Evolutionary conservation across 768 basidiomycete species (phyloP).

Genomic region (Boletus reticuloceps): DNA sequence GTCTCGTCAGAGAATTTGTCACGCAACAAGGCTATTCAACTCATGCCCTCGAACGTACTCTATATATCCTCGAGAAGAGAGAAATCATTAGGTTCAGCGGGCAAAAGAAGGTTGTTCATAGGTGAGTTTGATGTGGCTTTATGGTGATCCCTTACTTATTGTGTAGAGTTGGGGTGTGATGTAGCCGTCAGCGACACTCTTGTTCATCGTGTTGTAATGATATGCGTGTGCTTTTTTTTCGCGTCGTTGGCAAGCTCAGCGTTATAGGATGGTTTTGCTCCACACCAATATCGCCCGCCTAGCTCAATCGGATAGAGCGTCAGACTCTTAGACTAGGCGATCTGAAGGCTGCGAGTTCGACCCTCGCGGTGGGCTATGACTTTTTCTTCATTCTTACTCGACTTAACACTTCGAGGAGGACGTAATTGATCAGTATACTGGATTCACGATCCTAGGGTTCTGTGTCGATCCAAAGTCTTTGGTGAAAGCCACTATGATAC

Average conservation of each 20-base stretch:
- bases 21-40: constrained; percentile 86
- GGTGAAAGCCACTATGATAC: no score
- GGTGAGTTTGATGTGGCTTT: constrained; percentile 25
- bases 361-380: constrained; percentile 57
- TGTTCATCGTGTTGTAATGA: constrained; percentile 1
- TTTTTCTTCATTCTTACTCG: background rate
- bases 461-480: no score
- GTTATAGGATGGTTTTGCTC: background rate
- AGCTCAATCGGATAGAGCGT: constrained; percentile 71
- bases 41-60: constrained; percentile 87
- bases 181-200: background rate
- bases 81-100: constrained; percentile 82
- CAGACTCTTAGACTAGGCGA: constrained; percentile 55
- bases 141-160: background rate
- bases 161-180: constrained; percentile 31
- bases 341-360: constrained; percentile 66
- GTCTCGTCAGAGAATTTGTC: constrained; percentile 90
- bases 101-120: constrained; percentile 57
- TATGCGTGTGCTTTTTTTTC: no score
- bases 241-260: background rate
- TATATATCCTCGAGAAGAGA: constrained; percentile 92
- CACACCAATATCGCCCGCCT: constrained; percentile 41
- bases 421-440: no score
- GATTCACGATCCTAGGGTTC: no score
- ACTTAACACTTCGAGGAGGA: no score